A percentile compares a stretch with the other conserved stretches of the same genome.
Conservation (phyloP, 805 yeast genomes). For the Geotrichum ghanense region DNA sequence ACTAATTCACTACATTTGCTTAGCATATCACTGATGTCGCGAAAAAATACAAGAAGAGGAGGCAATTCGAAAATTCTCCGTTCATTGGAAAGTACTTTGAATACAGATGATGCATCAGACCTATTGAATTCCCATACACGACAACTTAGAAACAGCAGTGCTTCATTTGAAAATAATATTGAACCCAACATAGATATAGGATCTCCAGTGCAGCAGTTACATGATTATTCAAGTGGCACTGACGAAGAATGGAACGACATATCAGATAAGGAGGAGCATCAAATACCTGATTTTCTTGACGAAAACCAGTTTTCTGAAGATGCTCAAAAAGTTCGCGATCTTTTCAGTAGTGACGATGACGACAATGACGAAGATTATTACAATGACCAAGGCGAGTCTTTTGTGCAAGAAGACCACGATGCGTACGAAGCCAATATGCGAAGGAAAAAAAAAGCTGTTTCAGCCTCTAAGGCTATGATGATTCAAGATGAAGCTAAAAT, state of each 20-base stretch:
- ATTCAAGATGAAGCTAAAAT: slow-evolving; percentile 52
- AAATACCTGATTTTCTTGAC: background rate
- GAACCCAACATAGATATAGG: too few species aligned
- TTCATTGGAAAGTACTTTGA: too few species aligned
- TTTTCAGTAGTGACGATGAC: slow-evolving; percentile 1
- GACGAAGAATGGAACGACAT: background rate
- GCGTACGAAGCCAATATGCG: slow-evolving; percentile 7
- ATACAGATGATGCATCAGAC: too few species aligned
- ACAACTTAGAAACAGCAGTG: too few species aligned
- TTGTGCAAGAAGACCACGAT: slow-evolving; percentile 24
- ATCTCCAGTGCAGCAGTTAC: too few species aligned
- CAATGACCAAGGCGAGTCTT: slow-evolving; percentile 21
- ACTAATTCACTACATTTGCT: too few species aligned
- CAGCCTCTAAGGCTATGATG: slow-evolving; percentile 63
- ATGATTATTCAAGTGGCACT: background rate
- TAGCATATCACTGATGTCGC: too few species aligned
- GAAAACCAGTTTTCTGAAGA: background rate
- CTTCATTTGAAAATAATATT: too few species aligned
- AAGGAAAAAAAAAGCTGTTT: slow-evolving; percentile 19
- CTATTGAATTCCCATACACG: too few species aligned
- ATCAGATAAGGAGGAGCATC: background rate
- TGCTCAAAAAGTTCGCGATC: background rate
- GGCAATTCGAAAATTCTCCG: too few species aligned
- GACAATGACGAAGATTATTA: slow-evolving; percentile 10
- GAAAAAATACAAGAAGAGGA: too few species aligned